Evolutionary conservation across 1,139 yeast species (phyloP), one percentile per base, ranked within the genome.

Genomic region (Blastobotrys indianensis): DNA sequence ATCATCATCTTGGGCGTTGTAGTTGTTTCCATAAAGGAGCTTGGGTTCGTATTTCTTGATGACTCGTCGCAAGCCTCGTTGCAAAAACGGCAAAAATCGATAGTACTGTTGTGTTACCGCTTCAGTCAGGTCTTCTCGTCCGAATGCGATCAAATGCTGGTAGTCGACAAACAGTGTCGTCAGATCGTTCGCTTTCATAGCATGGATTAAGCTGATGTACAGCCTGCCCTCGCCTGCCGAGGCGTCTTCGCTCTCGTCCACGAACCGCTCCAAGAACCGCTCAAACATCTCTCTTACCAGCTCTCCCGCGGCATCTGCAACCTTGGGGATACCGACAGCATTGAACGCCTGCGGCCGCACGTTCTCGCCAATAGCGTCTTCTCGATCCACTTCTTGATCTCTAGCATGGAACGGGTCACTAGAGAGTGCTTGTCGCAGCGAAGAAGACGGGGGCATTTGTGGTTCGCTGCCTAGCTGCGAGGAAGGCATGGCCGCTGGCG

Each of bases 61-160:
- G 16, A 88, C 74, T 46, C 80, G 74, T 58, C 84, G 76, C 55
- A 92, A 72, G 1, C 94, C 97, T 46, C 75, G 77, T 49, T 82
- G 75, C 53, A 92, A 71, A 60, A 82, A 92, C 1, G 98, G 98
- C 52, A 84, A 70, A 68, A 92, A 90, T 62, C 98, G 78, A 64
- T 88, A 92, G 65, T 85, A 94, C 64, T 92, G 97, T 53, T 87
- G 95, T 44, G 81, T 74, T 50, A 90, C 80, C 35, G 98, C 98
- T 49, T 82, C 76, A 1, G 97, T 96, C 55, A 94, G 4, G 53
- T 51, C 58, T 85, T 83, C 60, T 4, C 25, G 25, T 7, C 74
- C 15, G 78, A 32, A 37, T 3, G 23, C 76, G 34, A 82, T 67
- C 50, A 92, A 67, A 65, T 94, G 96, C 49, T 79, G 79, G 64